These are phyloP conservation scores for Apiotrichum sp. DNA, from an alignment of 1,284 basidiomycete species.

Conservation along the genomic window DNA sequence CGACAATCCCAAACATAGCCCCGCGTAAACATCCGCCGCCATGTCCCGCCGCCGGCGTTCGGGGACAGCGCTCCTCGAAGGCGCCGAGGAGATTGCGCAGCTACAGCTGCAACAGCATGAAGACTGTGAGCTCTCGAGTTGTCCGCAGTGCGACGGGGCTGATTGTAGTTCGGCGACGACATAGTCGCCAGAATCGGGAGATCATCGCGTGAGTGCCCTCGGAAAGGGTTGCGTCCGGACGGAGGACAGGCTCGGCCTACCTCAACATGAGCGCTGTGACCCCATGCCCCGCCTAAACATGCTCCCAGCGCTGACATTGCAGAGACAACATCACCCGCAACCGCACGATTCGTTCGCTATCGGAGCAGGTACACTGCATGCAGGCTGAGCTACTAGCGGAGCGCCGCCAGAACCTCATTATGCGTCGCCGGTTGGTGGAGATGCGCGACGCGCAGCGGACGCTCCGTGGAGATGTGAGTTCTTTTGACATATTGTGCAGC, in stretches of 20 bases:
- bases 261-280: no score
- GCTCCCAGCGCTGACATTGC: neutral
- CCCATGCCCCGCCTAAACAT: no score
- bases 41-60: constrained; percentile 1
- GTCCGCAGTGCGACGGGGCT: neutral
- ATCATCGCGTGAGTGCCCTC: constrained; percentile 10
- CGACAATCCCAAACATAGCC: no score
- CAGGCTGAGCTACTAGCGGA: constrained; percentile 13
- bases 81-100: neutral
- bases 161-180: constrained; percentile 14
- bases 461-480: constrained; percentile 1
- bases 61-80: neutral
- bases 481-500: neutral
- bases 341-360: constrained; percentile 4
- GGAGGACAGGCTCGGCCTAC: no score
- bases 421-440: neutral
- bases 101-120: constrained; percentile 5
- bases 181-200: constrained; percentile 15
- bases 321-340: constrained; percentile 17
- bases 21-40: neutral
- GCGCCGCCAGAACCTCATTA: constrained; percentile 3
- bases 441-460: neutral
- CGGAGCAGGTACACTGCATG: constrained; percentile 11
- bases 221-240: no score
- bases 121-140: constrained; percentile 5